Base-by-base conservation (phyloP, 805 yeast species). In the Ascoidea tarda region DNA sequence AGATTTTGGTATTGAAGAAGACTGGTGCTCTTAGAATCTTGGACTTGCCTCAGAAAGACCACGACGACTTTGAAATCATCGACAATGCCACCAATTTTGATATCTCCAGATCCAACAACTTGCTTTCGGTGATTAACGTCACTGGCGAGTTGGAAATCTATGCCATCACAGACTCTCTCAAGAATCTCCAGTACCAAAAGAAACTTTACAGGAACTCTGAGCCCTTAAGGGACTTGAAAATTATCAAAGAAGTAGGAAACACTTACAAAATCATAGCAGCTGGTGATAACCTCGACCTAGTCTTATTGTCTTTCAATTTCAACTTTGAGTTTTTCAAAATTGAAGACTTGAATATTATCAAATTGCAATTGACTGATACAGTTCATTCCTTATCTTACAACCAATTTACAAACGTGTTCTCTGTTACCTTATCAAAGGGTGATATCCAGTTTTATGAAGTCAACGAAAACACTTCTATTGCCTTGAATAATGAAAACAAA, bases 251-350 rank as follows among this genome's bases (percentile, higher is more conserved):
- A 38, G 8, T 38, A 2, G 8, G 14, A 38, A 38, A 14, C 4
- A 38, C 2, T 10, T 8, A 38, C 55, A 38, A 38, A 38, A 69
- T 74, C 1, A 69, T 80, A 1, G 73, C 79, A 54, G 89, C 83
- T 32, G 90, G 91, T 46, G 86, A 83, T 57, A 84, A 79, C 56
- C 74, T 76, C 48, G 79, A 79, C 52, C 64, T 84, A 47, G 68
- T 70, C 2, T 60, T 83, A 3, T 62, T 81, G 8, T 38, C 44
- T 38, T 38, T 38, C 14, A 10, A 8, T 1, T 78, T 76, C 51
- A 58, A 73, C 45, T 60, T 60, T 28, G 67, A 68, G 12, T 21
- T 21, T 21, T 53, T 55, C 5, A 68, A 68, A 45, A 62, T 49
- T 4, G 48, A 47, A 2, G 51, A 50, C 42, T 16, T 54, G 50